phyloP scores from a whole-genome alignment of 495 filamentous ascomycete species.

The Neurospora sp. region DNA sequence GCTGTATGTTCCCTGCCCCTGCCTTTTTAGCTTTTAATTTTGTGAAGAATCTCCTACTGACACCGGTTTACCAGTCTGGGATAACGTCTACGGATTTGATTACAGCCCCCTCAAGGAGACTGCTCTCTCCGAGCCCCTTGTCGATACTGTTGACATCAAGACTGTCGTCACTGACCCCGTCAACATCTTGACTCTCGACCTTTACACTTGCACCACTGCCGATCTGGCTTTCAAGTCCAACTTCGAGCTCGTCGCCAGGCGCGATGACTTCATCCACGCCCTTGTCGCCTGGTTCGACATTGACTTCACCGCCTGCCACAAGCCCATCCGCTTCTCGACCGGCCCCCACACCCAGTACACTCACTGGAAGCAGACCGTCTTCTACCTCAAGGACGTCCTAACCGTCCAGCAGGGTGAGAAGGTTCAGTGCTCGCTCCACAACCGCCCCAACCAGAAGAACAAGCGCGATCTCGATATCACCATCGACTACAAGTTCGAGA shows the following conservation, averaged over 20 bases:
- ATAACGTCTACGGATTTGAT: conserved; percentile 73
- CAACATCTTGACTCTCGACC: conserved; percentile 57
- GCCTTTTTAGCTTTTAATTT: background rate
- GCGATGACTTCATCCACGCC: conserved; percentile 87
- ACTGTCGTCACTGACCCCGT: conserved; percentile 67
- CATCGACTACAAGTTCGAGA: conserved; percentile 72
- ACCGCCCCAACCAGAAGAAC: conserved; percentile 88
- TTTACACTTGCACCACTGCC: conserved; percentile 54
- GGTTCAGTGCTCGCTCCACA: conserved; percentile 61
- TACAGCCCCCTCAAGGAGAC: conserved; percentile 62
- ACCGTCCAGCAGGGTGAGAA: conserved; percentile 72
- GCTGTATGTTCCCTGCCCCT: conserved; percentile 33
- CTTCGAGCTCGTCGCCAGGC: conserved; percentile 59
- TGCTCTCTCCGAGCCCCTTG: conserved; percentile 60
- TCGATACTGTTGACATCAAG: conserved; percentile 63
- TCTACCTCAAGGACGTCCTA: conserved; percentile 76
- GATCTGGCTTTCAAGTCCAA: conserved; percentile 58
- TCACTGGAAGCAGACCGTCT: conserved; percentile 92
- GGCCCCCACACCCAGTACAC: conserved; percentile 87
- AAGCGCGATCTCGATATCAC: conserved; percentile 88
- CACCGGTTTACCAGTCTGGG: conserved; percentile 50
- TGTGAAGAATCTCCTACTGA: conserved; percentile 10
- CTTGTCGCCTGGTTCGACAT: conserved; percentile 99
- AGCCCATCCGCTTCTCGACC: conserved; percentile 74
- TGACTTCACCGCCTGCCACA: conserved; percentile 91